Conservation (phyloP, 2,329 filamentous ascomycete genomes). For the Pseudogymnoascus sp. region DNA sequence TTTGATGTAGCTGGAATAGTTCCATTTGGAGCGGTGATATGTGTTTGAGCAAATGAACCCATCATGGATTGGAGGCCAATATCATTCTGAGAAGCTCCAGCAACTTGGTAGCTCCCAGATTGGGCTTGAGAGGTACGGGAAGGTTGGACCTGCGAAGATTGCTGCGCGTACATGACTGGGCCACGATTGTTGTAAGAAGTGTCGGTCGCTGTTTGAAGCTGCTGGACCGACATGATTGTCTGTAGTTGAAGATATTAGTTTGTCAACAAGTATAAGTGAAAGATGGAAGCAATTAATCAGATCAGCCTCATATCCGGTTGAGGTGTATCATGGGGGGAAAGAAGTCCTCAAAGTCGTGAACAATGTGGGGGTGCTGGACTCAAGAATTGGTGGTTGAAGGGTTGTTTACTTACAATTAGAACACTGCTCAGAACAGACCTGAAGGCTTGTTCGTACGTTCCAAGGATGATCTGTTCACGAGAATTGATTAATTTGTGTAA, state of each 20-base stretch:
- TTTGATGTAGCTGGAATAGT: constrained; percentile 28
- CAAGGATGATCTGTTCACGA: background rate
- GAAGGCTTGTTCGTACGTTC: background rate
- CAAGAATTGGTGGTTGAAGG: background rate
- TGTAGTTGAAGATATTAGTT: constrained; percentile 13
- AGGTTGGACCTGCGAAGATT: constrained; percentile 20
- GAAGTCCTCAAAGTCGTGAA: background rate
- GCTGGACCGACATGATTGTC: constrained; percentile 31
- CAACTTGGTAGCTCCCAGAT: constrained; percentile 17
- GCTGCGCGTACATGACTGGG: constrained; percentile 26
- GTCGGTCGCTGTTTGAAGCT: constrained; percentile 23
- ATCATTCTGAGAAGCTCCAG: constrained; percentile 19
- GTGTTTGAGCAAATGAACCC: constrained; percentile 26
- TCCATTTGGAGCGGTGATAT: constrained; percentile 27
- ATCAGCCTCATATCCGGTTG: background rate
- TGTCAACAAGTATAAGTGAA: background rate
- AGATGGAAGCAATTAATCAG: background rate
- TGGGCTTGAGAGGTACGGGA: constrained; percentile 26
- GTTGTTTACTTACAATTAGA: constrained; percentile 5
- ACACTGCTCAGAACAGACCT: background rate
- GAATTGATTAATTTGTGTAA: background rate
- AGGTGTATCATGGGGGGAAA: background rate
- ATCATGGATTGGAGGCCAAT: constrained; percentile 19
- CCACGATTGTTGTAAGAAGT: constrained; percentile 22
- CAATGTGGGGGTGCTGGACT: background rate